Percentiles rank a stretch among this genome's conserved stretches.
phyloP scores from a whole-genome alignment of 1,284 basidiomycete genomes.

The Golubevia pallescens region DNA sequence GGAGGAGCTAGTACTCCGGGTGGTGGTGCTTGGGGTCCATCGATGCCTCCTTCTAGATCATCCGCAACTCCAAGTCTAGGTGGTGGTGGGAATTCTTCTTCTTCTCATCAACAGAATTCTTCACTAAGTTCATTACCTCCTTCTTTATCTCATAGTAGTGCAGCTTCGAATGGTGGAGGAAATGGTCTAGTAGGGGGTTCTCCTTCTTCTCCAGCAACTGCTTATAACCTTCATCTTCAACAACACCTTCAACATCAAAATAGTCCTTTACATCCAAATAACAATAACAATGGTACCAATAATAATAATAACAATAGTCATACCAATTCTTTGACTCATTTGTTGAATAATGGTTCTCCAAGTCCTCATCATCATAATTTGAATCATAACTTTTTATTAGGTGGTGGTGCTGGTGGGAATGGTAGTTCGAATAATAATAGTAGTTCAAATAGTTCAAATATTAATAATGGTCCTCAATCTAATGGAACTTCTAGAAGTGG shows the following conservation, averaged over 20 bases:
- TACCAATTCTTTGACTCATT: constrained; percentile 24
- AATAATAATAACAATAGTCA: constrained; percentile 40
- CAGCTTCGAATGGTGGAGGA: constrained; percentile 24
- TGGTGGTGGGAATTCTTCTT: not conserved
- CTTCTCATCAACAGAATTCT: constrained; percentile 44
- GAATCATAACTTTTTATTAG: no score
- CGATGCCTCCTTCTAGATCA: constrained; percentile 31
- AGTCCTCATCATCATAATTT: no score
- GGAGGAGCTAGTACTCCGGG: constrained; percentile 11
- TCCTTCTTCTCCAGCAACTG: constrained; percentile 50
- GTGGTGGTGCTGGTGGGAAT: no score
- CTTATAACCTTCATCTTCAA: constrained; percentile 15
- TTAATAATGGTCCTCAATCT: no score
- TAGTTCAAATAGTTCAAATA: no score
- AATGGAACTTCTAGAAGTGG: no score
- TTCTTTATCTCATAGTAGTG: constrained; percentile 34
- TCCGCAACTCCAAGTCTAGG: constrained; percentile 3
- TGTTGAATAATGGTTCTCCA: no score
- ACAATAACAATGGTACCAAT: constrained; percentile 33
- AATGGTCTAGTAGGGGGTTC: constrained; percentile 15
- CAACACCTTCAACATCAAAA: constrained; percentile 40
- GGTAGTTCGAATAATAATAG: no score
- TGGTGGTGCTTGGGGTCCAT: constrained; percentile 13
- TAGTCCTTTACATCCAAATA: constrained; percentile 27
- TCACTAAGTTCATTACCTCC: constrained; percentile 48